Conservation (phyloP, 495 filamentous ascomycete species). For the Clavariopsis aquatica region DNA sequence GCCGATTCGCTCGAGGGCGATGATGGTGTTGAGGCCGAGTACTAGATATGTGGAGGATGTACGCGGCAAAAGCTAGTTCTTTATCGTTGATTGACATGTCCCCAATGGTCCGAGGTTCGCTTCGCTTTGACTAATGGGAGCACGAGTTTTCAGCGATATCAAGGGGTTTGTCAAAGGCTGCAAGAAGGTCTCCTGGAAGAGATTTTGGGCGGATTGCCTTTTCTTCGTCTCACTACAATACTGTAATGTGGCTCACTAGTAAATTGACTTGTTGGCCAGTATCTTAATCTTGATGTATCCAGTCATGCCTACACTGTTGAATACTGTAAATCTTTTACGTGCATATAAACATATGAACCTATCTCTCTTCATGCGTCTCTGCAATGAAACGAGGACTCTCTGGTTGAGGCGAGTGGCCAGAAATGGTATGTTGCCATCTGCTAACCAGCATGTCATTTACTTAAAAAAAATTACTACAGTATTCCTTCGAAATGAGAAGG, state of each 20-base stretch:
- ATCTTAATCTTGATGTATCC: neutral
- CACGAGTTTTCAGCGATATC: constrained; percentile 19
- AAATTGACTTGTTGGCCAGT: constrained; percentile 11
- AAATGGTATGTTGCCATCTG: neutral
- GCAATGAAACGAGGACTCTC: no score
- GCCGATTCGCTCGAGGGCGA: constrained; percentile 92
- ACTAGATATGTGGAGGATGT: constrained; percentile 58
- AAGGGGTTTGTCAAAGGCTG: constrained; percentile 9
- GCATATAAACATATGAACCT: no score
- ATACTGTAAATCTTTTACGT: neutral
- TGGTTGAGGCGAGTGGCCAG: neutral
- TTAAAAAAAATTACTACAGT: no score
- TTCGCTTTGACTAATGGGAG: neutral
- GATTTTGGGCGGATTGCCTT: constrained; percentile 4
- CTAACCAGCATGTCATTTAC: neutral
- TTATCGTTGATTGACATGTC: constrained; percentile 29
- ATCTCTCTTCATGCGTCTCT: no score
- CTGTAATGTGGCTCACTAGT: constrained; percentile 4
- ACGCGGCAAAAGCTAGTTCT: constrained; percentile 13
- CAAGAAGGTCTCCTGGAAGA: neutral
- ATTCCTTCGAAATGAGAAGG: no score
- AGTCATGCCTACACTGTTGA: neutral
- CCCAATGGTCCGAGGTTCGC: neutral
- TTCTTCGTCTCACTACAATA: neutral
- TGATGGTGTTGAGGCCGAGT: constrained; percentile 88